A percentile compares a stretch with the other conserved stretches of the same genome.
These are phyloP conservation scores for Phialophora verrucosa DNA, from an alignment of 2,329 filamentous ascomycete genomes.

Conservation along the genomic window DNA sequence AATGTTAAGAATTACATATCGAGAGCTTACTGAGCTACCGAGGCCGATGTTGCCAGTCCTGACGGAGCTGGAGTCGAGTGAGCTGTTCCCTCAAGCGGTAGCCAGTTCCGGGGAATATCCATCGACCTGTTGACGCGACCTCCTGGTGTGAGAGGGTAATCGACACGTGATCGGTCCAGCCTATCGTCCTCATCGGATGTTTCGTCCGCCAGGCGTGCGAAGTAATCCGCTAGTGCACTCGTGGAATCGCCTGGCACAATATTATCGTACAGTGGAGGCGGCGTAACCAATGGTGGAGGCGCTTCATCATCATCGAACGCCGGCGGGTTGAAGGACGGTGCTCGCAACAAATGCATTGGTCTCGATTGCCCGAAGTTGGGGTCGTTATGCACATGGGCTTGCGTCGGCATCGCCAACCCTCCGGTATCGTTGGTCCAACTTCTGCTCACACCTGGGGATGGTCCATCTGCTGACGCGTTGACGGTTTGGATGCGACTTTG, in stretches of 20 bases:
- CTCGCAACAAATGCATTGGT: conserved; percentile 82
- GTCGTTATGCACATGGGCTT: conserved; percentile 57
- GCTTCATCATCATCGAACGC: conserved; percentile 82
- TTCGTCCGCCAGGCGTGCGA: conserved; percentile 76
- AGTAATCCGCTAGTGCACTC: conserved; percentile 81
- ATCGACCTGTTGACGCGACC: conserved; percentile 67
- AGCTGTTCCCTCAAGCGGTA: conserved; percentile 47
- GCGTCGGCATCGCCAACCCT: conserved; percentile 53
- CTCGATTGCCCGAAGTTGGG: conserved; percentile 59
- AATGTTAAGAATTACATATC: background rate
- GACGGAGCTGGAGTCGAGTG: conserved; percentile 20
- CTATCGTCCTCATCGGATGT: conserved; percentile 64
- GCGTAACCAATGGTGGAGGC: conserved; percentile 75
- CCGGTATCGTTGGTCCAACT: conserved; percentile 50
- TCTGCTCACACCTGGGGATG: conserved; percentile 36
- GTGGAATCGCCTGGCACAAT: conserved; percentile 72
- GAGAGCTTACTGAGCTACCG: conserved; percentile 27
- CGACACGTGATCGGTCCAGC: conserved; percentile 51
- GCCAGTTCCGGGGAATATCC: conserved; percentile 66
- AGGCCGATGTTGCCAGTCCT: conserved; percentile 26
- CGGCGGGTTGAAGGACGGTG: conserved; percentile 86
- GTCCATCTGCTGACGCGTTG: conserved; percentile 39
- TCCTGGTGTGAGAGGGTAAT: conserved; percentile 68
- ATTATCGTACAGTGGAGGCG: conserved; percentile 81
- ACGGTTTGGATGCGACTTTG: conserved; percentile 36